Base-by-base conservation (phyloP, 805 yeast genomes). In the Hanseniaspora clermontiae region DNA sequence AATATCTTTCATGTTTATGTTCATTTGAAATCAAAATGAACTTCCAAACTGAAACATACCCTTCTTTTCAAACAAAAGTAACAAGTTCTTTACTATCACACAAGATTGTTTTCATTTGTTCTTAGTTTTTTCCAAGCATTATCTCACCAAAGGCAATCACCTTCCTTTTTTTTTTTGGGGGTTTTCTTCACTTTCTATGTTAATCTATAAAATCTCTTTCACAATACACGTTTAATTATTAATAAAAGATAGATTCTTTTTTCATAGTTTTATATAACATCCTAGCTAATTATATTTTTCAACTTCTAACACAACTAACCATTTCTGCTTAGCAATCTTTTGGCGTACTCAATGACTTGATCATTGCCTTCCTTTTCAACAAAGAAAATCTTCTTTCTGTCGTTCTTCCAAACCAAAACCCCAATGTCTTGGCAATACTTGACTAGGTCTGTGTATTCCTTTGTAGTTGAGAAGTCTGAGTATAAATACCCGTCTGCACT, bases 261-360 rank as follows among this genome's bases (percentile, higher is more conserved):
- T 42, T 14, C 10, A 6, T 12, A 20, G 27, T 24, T 42, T 24
- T 42, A 14, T 24, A 42, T 42, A 42, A 24, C 29, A 42, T 42
- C 45, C 45, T 42, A 42, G 45, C 45, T 42, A 39, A 39, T 9
- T 39, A 39, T 39, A 39, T 8, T 8, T n/a, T 7, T 9, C 24
- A 39, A n/a, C 9, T 39, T 17, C 8, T 40, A 9, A 10, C 20
- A 24, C 17, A 24, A 42, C 24, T n/a, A 42, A 12, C n/a, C 12
- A 42, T 15, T 42, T 48, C 57, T 43, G 49, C 72, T 68, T 46
- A 73, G 60, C n/a, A 76, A 76, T 61, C 95, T 76, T 63, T 83
- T 83, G 0, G 95, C 95, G 69, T 80, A 90, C 52, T 88, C 96
- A n/a, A 88, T 81, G n/a, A 91, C 84, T 67, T 89, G 96, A 10